phyloP scores from a whole-genome alignment of 106 monocot genomes.

The Allium sativum region DNA sequence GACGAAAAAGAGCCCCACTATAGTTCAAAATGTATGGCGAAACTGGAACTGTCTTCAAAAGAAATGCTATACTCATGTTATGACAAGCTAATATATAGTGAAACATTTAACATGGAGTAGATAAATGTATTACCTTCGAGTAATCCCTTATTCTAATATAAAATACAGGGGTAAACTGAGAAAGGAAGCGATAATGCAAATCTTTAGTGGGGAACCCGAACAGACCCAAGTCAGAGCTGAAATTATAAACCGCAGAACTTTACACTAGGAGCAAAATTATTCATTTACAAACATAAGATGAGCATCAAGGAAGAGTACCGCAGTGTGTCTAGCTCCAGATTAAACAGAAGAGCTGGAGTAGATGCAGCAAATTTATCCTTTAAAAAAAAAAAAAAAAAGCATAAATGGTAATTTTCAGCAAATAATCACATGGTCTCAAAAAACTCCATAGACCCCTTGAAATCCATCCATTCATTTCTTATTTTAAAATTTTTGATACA shows the following conservation, averaged over 20 bases:
- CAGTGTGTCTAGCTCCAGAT: conserved; percentile 89
- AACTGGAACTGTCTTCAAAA: conserved; percentile 82
- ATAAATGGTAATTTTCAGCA: no score
- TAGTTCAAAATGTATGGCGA: conserved; percentile 88
- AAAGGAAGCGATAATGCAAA: conserved; percentile 98
- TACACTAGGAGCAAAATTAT: background rate
- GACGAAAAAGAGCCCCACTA: conserved; percentile 86
- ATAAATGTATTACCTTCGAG: conserved; percentile 61
- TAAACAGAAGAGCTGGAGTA: conserved; percentile 80
- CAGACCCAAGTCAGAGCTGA: conserved; percentile 90
- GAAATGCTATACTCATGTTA: conserved; percentile 18
- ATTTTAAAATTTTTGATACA: no score
- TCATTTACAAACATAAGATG: background rate
- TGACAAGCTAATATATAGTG: conserved; percentile 1
- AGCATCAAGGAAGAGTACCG: conserved; percentile 39
- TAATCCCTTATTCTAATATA: conserved; percentile 89
- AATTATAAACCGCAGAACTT: conserved; percentile 6
- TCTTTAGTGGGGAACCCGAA: conserved; percentile 92
- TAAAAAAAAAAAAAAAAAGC: conserved; percentile 4
- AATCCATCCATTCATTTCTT: no score
- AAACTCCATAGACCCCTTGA: no score
- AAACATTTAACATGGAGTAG: background rate
- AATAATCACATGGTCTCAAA: no score
- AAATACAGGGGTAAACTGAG: conserved; percentile 84
- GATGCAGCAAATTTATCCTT: conserved; percentile 70